Conservation (phyloP, 108 stramenopile species). For the Cyclotella cryptica region DNA sequence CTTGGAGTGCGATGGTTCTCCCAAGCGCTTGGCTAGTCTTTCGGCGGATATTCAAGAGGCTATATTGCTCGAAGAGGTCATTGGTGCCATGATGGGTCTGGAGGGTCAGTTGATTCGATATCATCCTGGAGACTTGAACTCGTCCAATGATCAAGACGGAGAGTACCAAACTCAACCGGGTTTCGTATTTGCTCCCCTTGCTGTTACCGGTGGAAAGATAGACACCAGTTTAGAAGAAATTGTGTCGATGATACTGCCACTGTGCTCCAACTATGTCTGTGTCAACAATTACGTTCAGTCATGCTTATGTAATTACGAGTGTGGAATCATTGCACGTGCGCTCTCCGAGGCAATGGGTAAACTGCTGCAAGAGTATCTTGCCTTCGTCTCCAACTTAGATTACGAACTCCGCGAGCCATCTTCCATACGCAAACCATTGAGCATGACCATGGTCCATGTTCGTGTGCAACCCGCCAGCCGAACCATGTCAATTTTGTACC, state of each 20-base stretch:
- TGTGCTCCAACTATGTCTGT: slow-evolving; percentile 68
- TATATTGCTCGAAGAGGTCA: slow-evolving; percentile 75
- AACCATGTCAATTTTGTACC: slow-evolving; percentile 77
- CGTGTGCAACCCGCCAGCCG: slow-evolving; percentile 73
- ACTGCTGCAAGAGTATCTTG: slow-evolving; percentile 79
- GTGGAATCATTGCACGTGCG: slow-evolving; percentile 87
- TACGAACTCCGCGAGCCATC: slow-evolving; percentile 49
- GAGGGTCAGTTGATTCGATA: slow-evolving; percentile 68
- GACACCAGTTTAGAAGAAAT: slow-evolving; percentile 63
- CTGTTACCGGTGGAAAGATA: slow-evolving; percentile 50
- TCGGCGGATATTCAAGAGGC: slow-evolving; percentile 60
- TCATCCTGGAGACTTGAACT: slow-evolving; percentile 15
- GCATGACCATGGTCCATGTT: slow-evolving; percentile 81
- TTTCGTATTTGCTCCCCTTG: slow-evolving; percentile 34
- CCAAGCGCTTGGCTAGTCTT: slow-evolving; percentile 26
- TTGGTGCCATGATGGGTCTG: slow-evolving; percentile 84
- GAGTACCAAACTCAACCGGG: slow-evolving; percentile 10
- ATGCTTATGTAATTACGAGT: slow-evolving; percentile 74
- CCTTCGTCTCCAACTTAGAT: slow-evolving; percentile 79
- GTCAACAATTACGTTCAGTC: slow-evolving; percentile 74
- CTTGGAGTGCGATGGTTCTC: neutral
- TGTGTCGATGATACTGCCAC: slow-evolving; percentile 73
- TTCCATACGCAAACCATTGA: slow-evolving; percentile 43
- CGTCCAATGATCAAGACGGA: slow-evolving; percentile 1
- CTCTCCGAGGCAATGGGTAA: slow-evolving; percentile 81